phyloP scores from a whole-genome alignment of 164 flowering plant genomes.

The Cinnamomum micranthum region DNA sequence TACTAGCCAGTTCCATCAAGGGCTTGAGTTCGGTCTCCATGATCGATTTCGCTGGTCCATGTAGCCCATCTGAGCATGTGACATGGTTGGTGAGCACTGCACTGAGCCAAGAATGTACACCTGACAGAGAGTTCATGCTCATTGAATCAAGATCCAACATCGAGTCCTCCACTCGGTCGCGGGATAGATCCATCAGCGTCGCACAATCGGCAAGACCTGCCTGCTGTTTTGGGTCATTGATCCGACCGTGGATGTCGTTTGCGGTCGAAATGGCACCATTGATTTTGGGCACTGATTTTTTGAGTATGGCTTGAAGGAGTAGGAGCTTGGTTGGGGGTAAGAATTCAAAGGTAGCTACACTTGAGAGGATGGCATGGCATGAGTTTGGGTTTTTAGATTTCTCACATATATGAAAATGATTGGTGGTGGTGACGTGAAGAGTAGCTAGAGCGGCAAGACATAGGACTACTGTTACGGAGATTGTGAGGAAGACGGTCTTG shows the following conservation, averaged over 20 bases:
- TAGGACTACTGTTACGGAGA: background rate
- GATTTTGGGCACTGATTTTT: background rate
- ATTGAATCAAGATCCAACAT: background rate
- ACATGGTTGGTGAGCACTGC: conserved; percentile 28
- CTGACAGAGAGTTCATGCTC: background rate
- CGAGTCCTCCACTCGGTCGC: background rate
- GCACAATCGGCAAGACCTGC: conserved; percentile 1
- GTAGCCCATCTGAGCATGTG: conserved; percentile 40
- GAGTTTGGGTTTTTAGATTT: background rate
- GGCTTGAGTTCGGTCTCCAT: conserved; percentile 25
- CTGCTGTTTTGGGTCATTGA: conserved; percentile 1
- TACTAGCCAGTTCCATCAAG: conserved; percentile 27
- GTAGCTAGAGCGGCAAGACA: background rate
- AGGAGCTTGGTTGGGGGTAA: background rate
- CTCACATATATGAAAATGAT: background rate
- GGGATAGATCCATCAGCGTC: conserved; percentile 3
- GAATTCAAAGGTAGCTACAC: background rate
- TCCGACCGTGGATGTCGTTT: background rate
- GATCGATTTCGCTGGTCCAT: conserved; percentile 9
- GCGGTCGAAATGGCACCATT: background rate
- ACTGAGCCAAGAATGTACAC: background rate
- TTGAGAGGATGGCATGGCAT: conserved; percentile 2
- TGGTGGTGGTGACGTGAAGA: background rate
- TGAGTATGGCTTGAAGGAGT: background rate
- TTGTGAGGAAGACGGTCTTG: background rate